Evolutionary conservation across 768 basidiomycete genomes (phyloP).

Genomic region (Rhodotorula babjevae): DNA sequence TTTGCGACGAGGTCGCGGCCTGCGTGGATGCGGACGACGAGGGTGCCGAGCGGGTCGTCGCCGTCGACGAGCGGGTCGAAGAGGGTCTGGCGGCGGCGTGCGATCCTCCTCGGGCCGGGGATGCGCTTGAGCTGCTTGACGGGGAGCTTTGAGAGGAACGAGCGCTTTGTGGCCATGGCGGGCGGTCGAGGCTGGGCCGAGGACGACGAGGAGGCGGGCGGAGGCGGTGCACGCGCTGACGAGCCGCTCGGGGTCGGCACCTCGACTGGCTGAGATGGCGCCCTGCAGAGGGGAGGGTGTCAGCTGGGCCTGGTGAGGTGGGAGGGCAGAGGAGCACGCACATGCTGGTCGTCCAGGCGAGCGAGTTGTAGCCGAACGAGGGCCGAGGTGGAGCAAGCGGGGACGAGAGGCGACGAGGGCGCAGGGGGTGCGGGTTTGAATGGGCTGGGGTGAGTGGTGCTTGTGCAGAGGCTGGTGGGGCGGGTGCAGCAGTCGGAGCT

Average conservation of each 20-base stretch:
- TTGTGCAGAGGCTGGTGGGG: too few species aligned
- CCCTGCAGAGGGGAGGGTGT: not conserved
- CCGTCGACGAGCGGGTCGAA: slow-evolving; percentile 22
- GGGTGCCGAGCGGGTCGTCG: slow-evolving; percentile 21
- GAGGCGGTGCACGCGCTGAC: not conserved
- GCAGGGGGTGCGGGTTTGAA: too few species aligned
- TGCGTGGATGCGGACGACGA: slow-evolving; percentile 35
- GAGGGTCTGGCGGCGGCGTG: not conserved
- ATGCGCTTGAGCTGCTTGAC: slow-evolving; percentile 20
- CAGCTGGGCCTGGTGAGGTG: not conserved
- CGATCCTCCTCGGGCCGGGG: not conserved
- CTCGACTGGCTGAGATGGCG: not conserved
- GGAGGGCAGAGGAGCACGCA: too few species aligned
- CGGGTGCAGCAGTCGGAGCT: too few species aligned
- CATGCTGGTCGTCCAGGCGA: not conserved
- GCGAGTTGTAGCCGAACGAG: too few species aligned
- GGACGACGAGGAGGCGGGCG: not conserved
- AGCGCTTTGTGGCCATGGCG: not conserved
- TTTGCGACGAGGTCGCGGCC: slow-evolving; percentile 39
- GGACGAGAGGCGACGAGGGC: too few species aligned
- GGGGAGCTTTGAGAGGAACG: slow-evolving; percentile 16
- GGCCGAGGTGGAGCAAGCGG: not conserved
- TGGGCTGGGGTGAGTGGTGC: too few species aligned
- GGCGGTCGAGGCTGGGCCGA: not conserved
- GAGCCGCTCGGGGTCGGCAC: not conserved